Conservation (phyloP, 2,329 filamentous ascomycete genomes). For the Sarocladium strictum region DNA sequence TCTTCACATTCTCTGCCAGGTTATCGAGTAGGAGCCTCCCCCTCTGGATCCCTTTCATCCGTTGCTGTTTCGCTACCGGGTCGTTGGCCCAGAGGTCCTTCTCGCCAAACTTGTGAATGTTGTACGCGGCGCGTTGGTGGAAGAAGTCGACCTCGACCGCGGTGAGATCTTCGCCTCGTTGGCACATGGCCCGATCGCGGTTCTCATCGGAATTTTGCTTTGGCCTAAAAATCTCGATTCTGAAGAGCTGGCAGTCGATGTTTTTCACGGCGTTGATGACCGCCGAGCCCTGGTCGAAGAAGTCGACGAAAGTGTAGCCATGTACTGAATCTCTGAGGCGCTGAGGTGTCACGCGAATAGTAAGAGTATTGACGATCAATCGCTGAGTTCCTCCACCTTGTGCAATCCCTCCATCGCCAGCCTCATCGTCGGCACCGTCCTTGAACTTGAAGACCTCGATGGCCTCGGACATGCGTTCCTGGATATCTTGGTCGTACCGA, state of each 20-base stretch:
- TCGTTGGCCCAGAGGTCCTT: conserved; percentile 17
- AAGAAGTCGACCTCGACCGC: background rate
- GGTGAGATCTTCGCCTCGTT: conserved; percentile 9
- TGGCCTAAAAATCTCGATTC: conserved; percentile 22
- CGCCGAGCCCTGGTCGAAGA: conserved; percentile 24
- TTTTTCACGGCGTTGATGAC: conserved; percentile 25
- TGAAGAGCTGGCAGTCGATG: conserved; percentile 30
- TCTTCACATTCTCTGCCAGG: background rate
- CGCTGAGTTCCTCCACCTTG: too few relatives aligned
- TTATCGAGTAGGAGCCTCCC: conserved; percentile 13
- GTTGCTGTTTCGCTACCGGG: conserved; percentile 13
- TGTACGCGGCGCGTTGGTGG: background rate
- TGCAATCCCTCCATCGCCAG: background rate
- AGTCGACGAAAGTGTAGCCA: conserved; percentile 29
- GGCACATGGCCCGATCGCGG: background rate
- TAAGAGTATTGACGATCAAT: conserved; percentile 33
- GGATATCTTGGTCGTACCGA: conserved; percentile 22
- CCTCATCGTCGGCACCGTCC: background rate
- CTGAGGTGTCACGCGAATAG: conserved; percentile 32
- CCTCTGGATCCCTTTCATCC: conserved; percentile 11
- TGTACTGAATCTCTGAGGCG: background rate
- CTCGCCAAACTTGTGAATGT: conserved; percentile 5
- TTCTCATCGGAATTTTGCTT: background rate
- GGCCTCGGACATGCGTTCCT: conserved; percentile 27
- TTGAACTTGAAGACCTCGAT: conserved; percentile 28